Base-by-base conservation (phyloP, 306 rosid species). In the Vachellia collinsii region DNA sequence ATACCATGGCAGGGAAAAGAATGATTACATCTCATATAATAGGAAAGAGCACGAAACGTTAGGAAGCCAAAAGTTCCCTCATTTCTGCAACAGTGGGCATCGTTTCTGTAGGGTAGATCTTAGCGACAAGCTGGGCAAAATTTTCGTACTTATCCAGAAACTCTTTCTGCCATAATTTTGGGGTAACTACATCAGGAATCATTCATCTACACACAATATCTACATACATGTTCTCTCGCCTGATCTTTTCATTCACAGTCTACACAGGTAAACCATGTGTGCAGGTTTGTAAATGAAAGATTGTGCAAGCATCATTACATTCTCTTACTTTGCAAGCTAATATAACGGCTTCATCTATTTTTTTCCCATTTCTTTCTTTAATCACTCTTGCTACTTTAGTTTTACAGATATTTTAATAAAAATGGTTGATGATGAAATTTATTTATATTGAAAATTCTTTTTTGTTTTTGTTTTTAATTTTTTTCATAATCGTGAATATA, bases 61-160 rank as follows among this genome's bases (percentile, higher is more conserved):
- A 93, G 83, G 93, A 85, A 70, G 94, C 97, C 82, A 95, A 79
- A 83, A 92, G 90, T 1, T 85, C 97, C 85, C 88, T 89, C 94
- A 93, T 93, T 85, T 95, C 98, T 29, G 80, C 39, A 17, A 89
- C 98, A 38, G 93, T 80, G 34, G 82, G 88, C 71, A 95, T 87
- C 13, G 69, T 86, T 88, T 95, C 98, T 1, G 89, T 72, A 20
- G 97, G 98, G 86, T 95, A 95, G 64, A 95, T 90, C 89, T 89
- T 95, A 37, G 93, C 90, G 14, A 90, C 94, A 61, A 95, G 94
- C 75, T 93, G 99, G 3, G 92, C 97, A 85, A 95, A 95, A 80
- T 93, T 86, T 80, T 95, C 99, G 34, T 93, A 95, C 88, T 93
- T 95, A 72, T 93, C 99, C 61, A 95, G 91, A 77, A 95, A 95